Evolutionary conservation across 495 filamentous ascomycete genomes (phyloP).

Genomic region (Choiromyces venosus): DNA sequence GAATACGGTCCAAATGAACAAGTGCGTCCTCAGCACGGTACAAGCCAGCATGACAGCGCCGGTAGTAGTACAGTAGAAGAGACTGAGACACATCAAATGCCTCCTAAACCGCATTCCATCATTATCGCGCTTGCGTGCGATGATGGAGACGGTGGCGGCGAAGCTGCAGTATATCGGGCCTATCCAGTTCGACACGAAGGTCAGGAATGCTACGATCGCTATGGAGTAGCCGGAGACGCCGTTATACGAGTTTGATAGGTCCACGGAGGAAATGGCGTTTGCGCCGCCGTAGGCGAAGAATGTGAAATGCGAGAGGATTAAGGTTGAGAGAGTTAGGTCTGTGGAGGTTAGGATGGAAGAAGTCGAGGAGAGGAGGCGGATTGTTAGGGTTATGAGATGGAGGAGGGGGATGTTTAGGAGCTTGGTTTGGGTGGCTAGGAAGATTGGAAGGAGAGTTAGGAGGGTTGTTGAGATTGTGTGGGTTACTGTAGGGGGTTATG

Average conservation of each 20-base stretch:
- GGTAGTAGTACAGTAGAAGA: conserved; percentile 57
- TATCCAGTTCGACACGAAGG: conserved; percentile 86
- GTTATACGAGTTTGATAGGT: conserved; percentile 78
- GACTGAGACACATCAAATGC: conserved; percentile 59
- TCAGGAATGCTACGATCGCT: conserved; percentile 65
- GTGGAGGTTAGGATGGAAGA: conserved; percentile 47
- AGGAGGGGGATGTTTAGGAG: conserved; percentile 78
- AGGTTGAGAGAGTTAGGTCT: conserved; percentile 58
- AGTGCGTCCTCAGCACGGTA: conserved; percentile 72
- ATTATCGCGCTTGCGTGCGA: conserved; percentile 41
- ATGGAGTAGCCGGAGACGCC: conserved; percentile 66
- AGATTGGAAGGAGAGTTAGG: conserved; percentile 56
- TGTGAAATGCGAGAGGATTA: conserved; percentile 65
- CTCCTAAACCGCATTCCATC: conserved; percentile 40
- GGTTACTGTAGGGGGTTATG: not conserved
- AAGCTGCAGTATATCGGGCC: conserved; percentile 82
- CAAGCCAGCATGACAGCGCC: conserved; percentile 83
- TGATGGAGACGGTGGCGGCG: conserved; percentile 52
- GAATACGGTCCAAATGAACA: conserved; percentile 99
- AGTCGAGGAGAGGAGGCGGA: conserved; percentile 47
- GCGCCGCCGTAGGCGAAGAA: conserved; percentile 91
- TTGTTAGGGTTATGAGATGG: conserved; percentile 48
- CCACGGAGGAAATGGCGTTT: conserved; percentile 86
- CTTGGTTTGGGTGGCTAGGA: conserved; percentile 80
- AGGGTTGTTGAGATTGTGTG: conserved; percentile 43